Percentiles rank a stretch among this genome's conserved stretches.
Evolutionary conservation across 768 basidiomycete genomes (phyloP).

Genomic region (Psilocybe subaeruginosa): DNA sequence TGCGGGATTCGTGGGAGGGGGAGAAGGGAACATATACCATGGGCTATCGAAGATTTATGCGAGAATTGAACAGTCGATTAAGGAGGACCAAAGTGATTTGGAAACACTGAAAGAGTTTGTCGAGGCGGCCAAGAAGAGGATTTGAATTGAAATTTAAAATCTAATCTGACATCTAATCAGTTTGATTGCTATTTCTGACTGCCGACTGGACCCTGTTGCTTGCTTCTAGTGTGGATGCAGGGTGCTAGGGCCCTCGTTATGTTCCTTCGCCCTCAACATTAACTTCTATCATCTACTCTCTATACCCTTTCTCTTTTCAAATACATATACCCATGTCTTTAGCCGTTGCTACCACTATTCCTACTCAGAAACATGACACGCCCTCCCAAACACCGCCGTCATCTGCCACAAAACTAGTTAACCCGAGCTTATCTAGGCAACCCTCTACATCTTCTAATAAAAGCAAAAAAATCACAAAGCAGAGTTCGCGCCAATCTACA

Average conservation of each 20-base stretch:
- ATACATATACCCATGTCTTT: conserved; percentile 26
- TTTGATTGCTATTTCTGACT: neutral
- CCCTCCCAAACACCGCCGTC: conserved; percentile 21
- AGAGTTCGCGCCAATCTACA: conserved; percentile 27
- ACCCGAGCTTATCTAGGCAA: conserved; percentile 18
- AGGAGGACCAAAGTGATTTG: conserved; percentile 38
- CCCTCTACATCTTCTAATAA: conserved; percentile 25
- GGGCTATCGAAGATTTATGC: conserved; percentile 51
- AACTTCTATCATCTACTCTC: conserved; percentile 4
- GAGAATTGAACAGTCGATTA: conserved; percentile 42
- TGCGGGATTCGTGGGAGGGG: conserved; percentile 51
- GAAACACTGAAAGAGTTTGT: conserved; percentile 45
- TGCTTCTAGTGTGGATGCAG: conserved; percentile 6
- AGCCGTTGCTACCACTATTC: conserved; percentile 21
- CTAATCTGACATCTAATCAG: conserved; percentile 18
- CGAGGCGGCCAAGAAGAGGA: conserved; percentile 35
- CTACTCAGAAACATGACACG: conserved; percentile 13
- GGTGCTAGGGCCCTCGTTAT: neutral
- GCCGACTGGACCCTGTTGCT: conserved; percentile 8
- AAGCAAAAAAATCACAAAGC: conserved; percentile 18
- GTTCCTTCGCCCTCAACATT: conserved; percentile 6
- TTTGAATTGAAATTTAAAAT: conserved; percentile 9
- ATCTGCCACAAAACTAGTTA: conserved; percentile 14
- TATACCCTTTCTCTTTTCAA: conserved; percentile 12
- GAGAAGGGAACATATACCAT: conserved; percentile 46